Evolutionary conservation across 805 yeast genomes (phyloP).

Genomic region (Priceomyces castillae): DNA sequence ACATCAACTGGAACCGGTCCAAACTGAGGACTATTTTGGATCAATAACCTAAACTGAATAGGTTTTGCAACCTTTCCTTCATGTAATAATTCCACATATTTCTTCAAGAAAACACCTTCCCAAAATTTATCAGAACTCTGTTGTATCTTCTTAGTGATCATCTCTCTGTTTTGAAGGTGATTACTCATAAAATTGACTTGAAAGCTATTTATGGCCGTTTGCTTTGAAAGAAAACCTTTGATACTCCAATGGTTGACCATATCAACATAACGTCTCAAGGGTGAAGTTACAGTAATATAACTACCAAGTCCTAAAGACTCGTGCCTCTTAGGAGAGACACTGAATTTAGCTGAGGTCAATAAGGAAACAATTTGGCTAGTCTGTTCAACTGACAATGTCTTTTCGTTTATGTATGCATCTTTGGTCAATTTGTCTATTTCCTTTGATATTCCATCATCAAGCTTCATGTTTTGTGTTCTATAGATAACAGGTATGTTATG

Average conservation of each 20-base stretch:
- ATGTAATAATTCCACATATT: constrained; percentile 21
- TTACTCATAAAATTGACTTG: constrained; percentile 18
- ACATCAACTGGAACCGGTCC: constrained; percentile 27
- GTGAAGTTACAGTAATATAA: constrained; percentile 83
- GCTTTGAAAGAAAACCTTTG: constrained; percentile 16
- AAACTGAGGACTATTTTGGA: constrained; percentile 22
- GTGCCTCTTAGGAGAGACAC: constrained; percentile 49
- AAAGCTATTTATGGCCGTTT: not conserved
- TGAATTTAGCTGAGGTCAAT: constrained; percentile 52
- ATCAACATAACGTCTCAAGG: constrained; percentile 81
- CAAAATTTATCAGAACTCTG: constrained; percentile 30
- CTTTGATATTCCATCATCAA: constrained; percentile 19
- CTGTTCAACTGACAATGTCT: constrained; percentile 35
- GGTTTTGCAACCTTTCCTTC: constrained; percentile 15
- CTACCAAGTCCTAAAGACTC: constrained; percentile 57
- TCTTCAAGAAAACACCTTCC: constrained; percentile 34
- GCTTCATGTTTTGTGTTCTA: constrained; percentile 32
- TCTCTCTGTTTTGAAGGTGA: constrained; percentile 33
- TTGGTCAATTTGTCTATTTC: constrained; percentile 22
- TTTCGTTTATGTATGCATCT: constrained; percentile 14
- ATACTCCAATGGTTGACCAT: constrained; percentile 77
- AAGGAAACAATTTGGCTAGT: constrained; percentile 43
- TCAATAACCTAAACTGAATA: constrained; percentile 22
- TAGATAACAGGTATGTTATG: constrained; percentile 54
- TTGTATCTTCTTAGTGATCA: constrained; percentile 23